These are phyloP conservation scores for Ajuga reptans DNA, from an alignment of 305 asterid genomes.

Conservation along the genomic window DNA sequence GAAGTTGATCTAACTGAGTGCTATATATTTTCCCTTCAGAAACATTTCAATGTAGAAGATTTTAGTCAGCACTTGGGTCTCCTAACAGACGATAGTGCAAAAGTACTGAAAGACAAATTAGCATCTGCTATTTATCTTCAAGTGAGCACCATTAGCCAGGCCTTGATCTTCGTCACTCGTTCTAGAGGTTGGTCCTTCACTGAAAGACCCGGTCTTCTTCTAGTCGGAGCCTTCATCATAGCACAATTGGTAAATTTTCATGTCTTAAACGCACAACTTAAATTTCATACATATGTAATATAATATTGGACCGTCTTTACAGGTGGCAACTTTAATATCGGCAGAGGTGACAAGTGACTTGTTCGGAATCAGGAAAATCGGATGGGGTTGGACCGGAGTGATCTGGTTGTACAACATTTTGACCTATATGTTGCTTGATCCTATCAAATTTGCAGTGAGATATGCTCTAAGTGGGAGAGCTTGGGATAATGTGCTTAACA, in stretches of 20 bases:
- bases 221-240: conserved; percentile 39
- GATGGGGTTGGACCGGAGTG: conserved; percentile 52
- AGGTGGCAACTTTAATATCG: conserved; percentile 50
- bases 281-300: not conserved
- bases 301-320: not conserved
- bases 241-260: conserved; percentile 44
- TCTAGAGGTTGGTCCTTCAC: conserved; percentile 52
- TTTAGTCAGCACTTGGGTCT: conserved; percentile 26
- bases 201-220: conserved; percentile 53
- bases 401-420: conserved; percentile 48
- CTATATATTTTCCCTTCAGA: conserved; percentile 22
- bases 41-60: conserved; percentile 31
- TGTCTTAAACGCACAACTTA: not conserved
- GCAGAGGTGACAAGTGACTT: conserved; percentile 33
- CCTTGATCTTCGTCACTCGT: conserved; percentile 58
- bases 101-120: conserved; percentile 27
- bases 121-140: conserved; percentile 60
- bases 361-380: conserved; percentile 37
- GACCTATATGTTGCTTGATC: conserved; percentile 43
- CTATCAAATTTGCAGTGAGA: conserved; percentile 41
- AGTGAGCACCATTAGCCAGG: conserved; percentile 65
- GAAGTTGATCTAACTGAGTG: not conserved
- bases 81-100: conserved; percentile 21
- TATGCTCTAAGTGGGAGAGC: conserved; percentile 52
- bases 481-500: conserved; percentile 36